These are phyloP conservation scores for Aristolochia fimbriata DNA, from an alignment of 164 flowering plant species.

Conservation along the genomic window DNA sequence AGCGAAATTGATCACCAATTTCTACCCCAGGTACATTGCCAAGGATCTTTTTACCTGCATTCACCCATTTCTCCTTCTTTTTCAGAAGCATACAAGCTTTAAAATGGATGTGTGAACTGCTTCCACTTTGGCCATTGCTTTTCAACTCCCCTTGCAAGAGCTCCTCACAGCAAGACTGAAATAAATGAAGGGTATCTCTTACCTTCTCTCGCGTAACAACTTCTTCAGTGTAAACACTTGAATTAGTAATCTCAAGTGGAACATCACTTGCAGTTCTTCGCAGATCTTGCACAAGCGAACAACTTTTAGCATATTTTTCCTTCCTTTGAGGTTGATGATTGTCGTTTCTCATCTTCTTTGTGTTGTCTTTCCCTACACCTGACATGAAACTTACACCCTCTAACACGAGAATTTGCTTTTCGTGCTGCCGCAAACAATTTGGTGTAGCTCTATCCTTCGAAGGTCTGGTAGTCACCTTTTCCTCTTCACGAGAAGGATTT, in stretches of 20 bases:
- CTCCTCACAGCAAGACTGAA: conserved; percentile 50
- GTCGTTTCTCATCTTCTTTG: background rate
- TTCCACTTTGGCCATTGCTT: conserved; percentile 11
- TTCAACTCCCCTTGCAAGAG: conserved; percentile 51
- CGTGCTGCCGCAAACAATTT: no score
- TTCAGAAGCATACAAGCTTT: conserved; percentile 35
- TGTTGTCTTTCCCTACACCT: background rate
- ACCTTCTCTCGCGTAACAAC: conserved; percentile 37
- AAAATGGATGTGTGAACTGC: conserved; percentile 35
- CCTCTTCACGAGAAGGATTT: no score
- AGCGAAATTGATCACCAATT: conserved; percentile 90
- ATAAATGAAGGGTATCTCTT: conserved; percentile 57
- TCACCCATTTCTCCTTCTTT: conserved; percentile 37
- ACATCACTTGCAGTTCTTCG: conserved; percentile 11
- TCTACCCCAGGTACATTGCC: conserved; percentile 86
- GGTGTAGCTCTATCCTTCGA: no score
- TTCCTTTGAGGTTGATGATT: background rate
- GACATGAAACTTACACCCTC: background rate
- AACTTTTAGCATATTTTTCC: background rate
- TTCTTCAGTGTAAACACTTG: conserved; percentile 10
- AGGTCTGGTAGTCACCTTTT: no score
- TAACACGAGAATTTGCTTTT: no score
- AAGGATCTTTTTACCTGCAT: conserved; percentile 31
- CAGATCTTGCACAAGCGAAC: background rate
- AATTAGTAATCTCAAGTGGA: conserved; percentile 20